Percentiles rank a stretch among this genome's conserved stretches.
Evolutionary conservation across 176 grass and related monocot species (phyloP).

Genomic region (Rhynchospora breviuscula): DNA sequence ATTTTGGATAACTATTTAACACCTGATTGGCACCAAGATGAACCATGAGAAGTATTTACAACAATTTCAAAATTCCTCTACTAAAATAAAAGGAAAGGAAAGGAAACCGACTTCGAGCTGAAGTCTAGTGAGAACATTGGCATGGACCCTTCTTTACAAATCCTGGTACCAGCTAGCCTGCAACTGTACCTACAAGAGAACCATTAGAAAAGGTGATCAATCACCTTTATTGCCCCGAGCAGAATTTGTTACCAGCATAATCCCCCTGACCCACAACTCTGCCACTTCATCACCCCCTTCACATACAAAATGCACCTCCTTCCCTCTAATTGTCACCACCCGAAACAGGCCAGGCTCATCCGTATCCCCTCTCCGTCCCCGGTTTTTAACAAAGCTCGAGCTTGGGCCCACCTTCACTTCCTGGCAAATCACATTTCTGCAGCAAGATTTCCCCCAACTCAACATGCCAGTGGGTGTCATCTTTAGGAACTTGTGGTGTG

Average conservation of each 20-base stretch:
- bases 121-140: slow-evolving; percentile 34
- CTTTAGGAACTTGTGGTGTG: slow-evolving; percentile 59
- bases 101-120: slow-evolving; percentile 60
- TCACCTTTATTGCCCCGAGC: slow-evolving; percentile 36
- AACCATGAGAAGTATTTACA: slow-evolving; percentile 22
- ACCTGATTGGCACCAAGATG: not conserved
- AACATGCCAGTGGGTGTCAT: slow-evolving; percentile 59
- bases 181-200: slow-evolving; percentile 32
- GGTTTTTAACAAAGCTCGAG: slow-evolving; percentile 56
- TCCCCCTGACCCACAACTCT: slow-evolving; percentile 89
- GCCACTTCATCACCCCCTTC: slow-evolving; percentile 62
- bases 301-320: slow-evolving; percentile 92
- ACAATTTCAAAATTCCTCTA: slow-evolving; percentile 17
- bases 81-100: not conserved
- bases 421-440: slow-evolving; percentile 65
- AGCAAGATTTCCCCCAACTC: slow-evolving; percentile 58
- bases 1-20: not conserved
- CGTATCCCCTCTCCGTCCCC: slow-evolving; percentile 42
- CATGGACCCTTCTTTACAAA: slow-evolving; percentile 13
- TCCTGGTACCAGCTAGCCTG: slow-evolving; percentile 12
- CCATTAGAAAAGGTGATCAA: slow-evolving; percentile 33
- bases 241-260: slow-evolving; percentile 49
- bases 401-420: slow-evolving; percentile 68
- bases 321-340: slow-evolving; percentile 64
- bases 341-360: slow-evolving; percentile 73